Conservation (phyloP, 2,329 filamentous ascomycete genomes). For the Fusarium veterinarium region DNA sequence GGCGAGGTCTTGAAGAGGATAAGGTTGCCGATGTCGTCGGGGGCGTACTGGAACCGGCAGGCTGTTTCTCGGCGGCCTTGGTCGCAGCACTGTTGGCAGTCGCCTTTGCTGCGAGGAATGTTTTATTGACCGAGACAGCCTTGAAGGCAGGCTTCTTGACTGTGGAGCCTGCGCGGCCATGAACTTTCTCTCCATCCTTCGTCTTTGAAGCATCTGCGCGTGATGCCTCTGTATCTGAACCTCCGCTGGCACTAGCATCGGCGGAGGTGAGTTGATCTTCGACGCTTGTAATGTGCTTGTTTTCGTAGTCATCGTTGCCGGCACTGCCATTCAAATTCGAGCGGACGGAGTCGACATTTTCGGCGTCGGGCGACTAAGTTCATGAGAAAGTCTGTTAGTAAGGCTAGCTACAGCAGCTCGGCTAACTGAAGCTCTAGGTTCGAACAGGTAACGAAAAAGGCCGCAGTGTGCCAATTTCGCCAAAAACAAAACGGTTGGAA, state of each 20-base stretch:
- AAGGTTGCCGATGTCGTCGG: constrained; percentile 59
- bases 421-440: not conserved
- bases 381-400: constrained; percentile 28
- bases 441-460: not conserved
- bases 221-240: constrained; percentile 81
- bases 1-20: constrained; percentile 72
- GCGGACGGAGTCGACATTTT: constrained; percentile 60
- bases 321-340: constrained; percentile 63
- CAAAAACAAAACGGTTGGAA: not conserved
- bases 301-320: constrained; percentile 63
- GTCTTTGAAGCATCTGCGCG: constrained; percentile 66
- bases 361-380: constrained; percentile 52
- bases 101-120: constrained; percentile 80
- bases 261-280: constrained; percentile 71
- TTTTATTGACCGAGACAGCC: constrained; percentile 86
- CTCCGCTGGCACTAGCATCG: constrained; percentile 77
- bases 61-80: constrained; percentile 64
- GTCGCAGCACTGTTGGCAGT: constrained; percentile 56
- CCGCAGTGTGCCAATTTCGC: not conserved
- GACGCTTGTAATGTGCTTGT: constrained; percentile 67
- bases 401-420: constrained; percentile 5
- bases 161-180: constrained; percentile 68
- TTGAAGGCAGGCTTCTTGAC: constrained; percentile 86
- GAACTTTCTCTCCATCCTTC: constrained; percentile 68
- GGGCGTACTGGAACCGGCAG: constrained; percentile 59